Percentiles rank a stretch among this genome's conserved stretches.
phyloP scores from a whole-genome alignment of 1,284 basidiomycete species.

The Microbotryomycetes sp. region DNA sequence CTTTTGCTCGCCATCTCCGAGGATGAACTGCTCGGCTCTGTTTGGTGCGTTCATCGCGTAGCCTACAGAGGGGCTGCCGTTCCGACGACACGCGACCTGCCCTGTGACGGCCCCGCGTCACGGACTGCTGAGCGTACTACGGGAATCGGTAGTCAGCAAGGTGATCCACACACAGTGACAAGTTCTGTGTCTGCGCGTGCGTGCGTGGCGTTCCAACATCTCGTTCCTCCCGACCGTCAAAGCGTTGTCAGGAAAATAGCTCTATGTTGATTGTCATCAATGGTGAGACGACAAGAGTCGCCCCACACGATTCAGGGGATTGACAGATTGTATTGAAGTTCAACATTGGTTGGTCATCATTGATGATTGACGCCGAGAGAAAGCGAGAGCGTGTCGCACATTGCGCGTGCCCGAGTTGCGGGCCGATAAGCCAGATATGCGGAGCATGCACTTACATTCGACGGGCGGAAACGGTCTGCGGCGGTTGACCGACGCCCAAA shows the following conservation, averaged over 20 bases:
- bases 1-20: conserved; percentile 87
- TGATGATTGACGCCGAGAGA: neutral
- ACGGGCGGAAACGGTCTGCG: too few species aligned
- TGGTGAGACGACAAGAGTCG: neutral
- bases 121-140: too few species aligned
- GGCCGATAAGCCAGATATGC: too few species aligned
- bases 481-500: too few species aligned
- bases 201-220: neutral
- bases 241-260: conserved; percentile 35
- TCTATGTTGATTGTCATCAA: conserved; percentile 4
- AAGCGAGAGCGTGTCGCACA: neutral
- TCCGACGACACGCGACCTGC: too few species aligned
- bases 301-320: conserved; percentile 45
- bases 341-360: conserved; percentile 30
- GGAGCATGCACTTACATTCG: too few species aligned
- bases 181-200: too few species aligned
- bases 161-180: too few species aligned
- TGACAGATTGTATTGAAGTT: conserved; percentile 47
- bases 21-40: conserved; percentile 82
- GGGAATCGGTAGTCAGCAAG: too few species aligned
- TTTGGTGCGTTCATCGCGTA: conserved; percentile 82
- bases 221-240: too few species aligned
- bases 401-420: too few species aligned
- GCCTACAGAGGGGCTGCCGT: conserved; percentile 3
- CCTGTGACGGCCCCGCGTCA: too few species aligned